Percentiles rank a stretch among this genome's conserved stretches.
These are phyloP conservation scores for Babesia ovis DNA, from an alignment of 169 alveolate genomes.

Conservation along the genomic window DNA sequence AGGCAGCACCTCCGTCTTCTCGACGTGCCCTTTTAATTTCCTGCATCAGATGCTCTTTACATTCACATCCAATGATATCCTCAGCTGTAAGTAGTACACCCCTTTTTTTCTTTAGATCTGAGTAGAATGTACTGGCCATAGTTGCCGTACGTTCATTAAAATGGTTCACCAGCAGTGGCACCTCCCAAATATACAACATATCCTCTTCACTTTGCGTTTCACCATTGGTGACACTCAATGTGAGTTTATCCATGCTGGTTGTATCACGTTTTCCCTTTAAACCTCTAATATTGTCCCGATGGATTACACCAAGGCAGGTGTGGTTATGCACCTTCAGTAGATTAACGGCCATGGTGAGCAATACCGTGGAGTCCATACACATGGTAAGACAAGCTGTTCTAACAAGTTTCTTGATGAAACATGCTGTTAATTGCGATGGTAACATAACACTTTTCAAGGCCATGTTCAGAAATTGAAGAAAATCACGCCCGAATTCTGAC, in stretches of 20 bases:
- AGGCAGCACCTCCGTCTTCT: constrained; percentile 10
- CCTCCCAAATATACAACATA: constrained; percentile 28
- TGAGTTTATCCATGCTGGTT: constrained; percentile 1
- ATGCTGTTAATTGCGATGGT: constrained; percentile 30
- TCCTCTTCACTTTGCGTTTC: not conserved
- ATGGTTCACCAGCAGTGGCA: constrained; percentile 50
- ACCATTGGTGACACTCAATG: not conserved
- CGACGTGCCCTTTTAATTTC: constrained; percentile 16
- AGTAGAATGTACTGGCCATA: constrained; percentile 46
- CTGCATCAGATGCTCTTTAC: constrained; percentile 26
- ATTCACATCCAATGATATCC: constrained; percentile 33
- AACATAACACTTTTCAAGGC: constrained; percentile 58
- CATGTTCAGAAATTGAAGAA: constrained; percentile 21
- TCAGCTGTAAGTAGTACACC: constrained; percentile 22
- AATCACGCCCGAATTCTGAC: constrained; percentile 11
- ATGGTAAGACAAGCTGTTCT: constrained; percentile 32
- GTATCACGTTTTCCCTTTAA: not conserved
- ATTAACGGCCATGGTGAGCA: constrained; percentile 41
- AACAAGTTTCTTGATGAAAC: constrained; percentile 54
- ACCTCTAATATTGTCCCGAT: constrained; percentile 4
- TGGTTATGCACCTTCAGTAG: constrained; percentile 40
- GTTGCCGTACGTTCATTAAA: constrained; percentile 55
- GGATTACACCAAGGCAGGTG: constrained; percentile 18
- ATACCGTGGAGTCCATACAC: constrained; percentile 12
- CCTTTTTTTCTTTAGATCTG: constrained; percentile 35